Evolutionary conservation across 1,284 basidiomycete genomes (phyloP), one percentile per base, ranked within the genome.

Genomic region (Naganishia liquefaciens): DNA sequence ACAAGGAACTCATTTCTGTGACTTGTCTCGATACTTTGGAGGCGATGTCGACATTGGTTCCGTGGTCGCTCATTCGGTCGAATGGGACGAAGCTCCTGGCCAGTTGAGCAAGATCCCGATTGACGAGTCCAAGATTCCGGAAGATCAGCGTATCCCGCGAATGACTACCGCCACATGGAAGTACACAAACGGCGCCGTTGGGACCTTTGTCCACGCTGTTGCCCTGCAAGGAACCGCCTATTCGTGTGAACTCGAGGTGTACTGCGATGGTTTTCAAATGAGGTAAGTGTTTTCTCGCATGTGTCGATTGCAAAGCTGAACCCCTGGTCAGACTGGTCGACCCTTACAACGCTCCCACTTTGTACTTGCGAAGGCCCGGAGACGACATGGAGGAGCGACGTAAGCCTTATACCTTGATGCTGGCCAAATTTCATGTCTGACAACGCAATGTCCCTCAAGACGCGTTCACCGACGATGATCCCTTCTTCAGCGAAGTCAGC

Each of bases 1-100:
- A 80, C 95, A 98, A 80, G 95, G 91, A 46, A 99, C 96, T 9
- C 95, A 87, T 76, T 85, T 87, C 72, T 82, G 82, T 72, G 79
- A 92, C 78, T 83, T 94, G 50, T 94, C 92, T 61, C 88, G 95
- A 71, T 99, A 98, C 84, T 98, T 99, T 79, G 95, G 94, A 62
- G 95, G 95, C 49, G 95, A 98, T 72, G 93, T 98, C 65, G 90
- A 96, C 75, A 87, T 95, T 68, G 80, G 84, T 66, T 86, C 86
- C 51, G 93, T 98, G 44, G 83, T 82, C 71, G 91, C 91, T 10
- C 90, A 92, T 76, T 91, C 91, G 7, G 83, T 95, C 49, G 91
- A 95, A 76, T 93, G 88, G 87, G 84, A 93, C 77, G 93, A 96
- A 79, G 85, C 87, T 69, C 90, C 95, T 3, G 96, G 95, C 33